Evolutionary conservation across 352 stramenopile genomes (phyloP), one percentile per base, ranked within the genome.

Genomic region (Phytophthora pinifolia): DNA sequence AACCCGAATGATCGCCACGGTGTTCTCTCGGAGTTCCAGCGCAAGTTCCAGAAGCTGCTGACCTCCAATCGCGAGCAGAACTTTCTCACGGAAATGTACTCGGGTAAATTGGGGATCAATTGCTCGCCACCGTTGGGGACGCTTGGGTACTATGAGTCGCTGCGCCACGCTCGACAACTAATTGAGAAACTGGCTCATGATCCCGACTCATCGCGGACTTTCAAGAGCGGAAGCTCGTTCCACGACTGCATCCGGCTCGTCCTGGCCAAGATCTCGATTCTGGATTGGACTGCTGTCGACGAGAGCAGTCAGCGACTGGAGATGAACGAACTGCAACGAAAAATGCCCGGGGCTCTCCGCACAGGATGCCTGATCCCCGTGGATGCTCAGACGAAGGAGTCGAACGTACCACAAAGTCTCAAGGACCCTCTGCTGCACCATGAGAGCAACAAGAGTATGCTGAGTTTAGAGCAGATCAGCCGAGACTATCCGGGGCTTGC

Each of bases 211-310:
- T 50, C 55, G 1, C 44, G 46, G 14, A 70, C 70, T 8, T 89
- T 80, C 41, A 14, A 54, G 29, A 85, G 41, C 5, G 75, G 78
- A 2, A 74, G 62, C 14, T 67, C 54, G 7, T 89, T 90, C 46
- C 62, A 86, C 17, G 76, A 92, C 37, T 92, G 78, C 47, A 67
- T 92, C 45, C 74, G 77, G 2, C 66, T 89, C 33, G 61, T 90
- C 15, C 39, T 92, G 9, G 74, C 82, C 4, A 92, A 92, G 57
- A 85, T 92, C 3, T 78, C 76, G 13, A 86, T 89, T 22, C 43
- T 92, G 34, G 82, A 90, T 51, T 92, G 82, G 79, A 92, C 82
- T 32, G 72, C 72, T 13, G 55, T 89, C 12, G 76, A 89, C 13
- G 74, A 84, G 29, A 88, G 62, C 25, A 67, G 71, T 2, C 49